These are phyloP conservation scores for Acanthamoeba quina DNA, from an alignment of 208 protist genomes.

Conservation along the genomic window DNA sequence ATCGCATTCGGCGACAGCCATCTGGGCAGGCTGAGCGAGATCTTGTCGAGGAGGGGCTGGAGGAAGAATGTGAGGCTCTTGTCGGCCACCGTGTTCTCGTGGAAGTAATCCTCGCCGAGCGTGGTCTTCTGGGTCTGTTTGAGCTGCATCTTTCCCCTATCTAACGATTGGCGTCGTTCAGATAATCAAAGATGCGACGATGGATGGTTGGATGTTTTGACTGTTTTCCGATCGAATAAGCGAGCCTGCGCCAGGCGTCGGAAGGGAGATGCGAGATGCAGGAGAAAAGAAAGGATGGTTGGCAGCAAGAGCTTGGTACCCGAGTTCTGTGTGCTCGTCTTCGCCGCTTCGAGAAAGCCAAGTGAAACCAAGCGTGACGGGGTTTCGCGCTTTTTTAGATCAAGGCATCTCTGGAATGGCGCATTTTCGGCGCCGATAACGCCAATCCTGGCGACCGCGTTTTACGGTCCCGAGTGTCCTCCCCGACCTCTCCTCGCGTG, in stretches of 20 bases:
- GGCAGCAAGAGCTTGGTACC: too few relatives aligned
- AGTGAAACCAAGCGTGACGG: not conserved
- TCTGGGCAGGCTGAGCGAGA: constrained; percentile 13
- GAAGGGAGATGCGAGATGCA: too few relatives aligned
- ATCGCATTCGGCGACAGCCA: constrained; percentile 31
- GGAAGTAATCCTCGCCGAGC: constrained; percentile 3
- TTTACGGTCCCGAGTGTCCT: too few relatives aligned
- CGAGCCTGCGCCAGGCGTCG: too few relatives aligned
- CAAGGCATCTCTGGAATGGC: not conserved
- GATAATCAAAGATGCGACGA: too few relatives aligned
- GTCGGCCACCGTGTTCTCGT: constrained; percentile 18
- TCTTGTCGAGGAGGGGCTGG: constrained; percentile 1
- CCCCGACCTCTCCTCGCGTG: too few relatives aligned
- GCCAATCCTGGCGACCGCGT: not conserved
- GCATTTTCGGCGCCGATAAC: not conserved
- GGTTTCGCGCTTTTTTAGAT: not conserved
- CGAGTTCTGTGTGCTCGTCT: too few relatives aligned
- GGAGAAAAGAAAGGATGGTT: too few relatives aligned
- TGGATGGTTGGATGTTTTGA: too few relatives aligned
- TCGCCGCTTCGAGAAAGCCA: too few relatives aligned
- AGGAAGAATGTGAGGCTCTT: constrained; percentile 17
- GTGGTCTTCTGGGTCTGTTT: not conserved
- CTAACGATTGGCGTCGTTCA: not conserved
- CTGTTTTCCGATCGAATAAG: too few relatives aligned
- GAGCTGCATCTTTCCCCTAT: not conserved